Evolutionary conservation across 768 basidiomycete species (phyloP).

Genomic region (Saitozyma podzolica): DNA sequence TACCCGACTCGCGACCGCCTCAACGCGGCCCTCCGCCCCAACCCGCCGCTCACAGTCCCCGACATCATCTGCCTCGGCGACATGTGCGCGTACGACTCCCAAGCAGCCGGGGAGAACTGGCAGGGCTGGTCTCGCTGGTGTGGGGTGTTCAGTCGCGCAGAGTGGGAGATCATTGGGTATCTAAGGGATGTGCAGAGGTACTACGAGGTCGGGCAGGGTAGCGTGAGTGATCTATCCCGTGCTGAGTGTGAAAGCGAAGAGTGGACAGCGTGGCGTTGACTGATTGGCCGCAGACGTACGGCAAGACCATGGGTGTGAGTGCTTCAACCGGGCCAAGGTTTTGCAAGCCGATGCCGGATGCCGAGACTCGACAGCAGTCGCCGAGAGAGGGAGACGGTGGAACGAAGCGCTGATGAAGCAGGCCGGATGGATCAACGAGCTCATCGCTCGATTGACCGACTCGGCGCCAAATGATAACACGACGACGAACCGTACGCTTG

Average conservation of each 20-base stretch:
- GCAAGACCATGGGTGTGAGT: slow-evolving; percentile 38
- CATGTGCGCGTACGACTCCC: slow-evolving; percentile 72
- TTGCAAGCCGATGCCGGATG: slow-evolving; percentile 6
- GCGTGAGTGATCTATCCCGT: slow-evolving; percentile 23
- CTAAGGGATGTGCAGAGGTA: slow-evolving; percentile 73
- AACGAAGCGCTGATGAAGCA: slow-evolving; percentile 8
- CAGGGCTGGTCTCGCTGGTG: slow-evolving; percentile 66
- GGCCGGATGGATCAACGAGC: slow-evolving; percentile 84
- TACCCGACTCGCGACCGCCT: slow-evolving; percentile 22
- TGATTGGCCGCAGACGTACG: slow-evolving; percentile 21
- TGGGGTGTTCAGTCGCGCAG: slow-evolving; percentile 63
- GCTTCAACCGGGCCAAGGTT: no score
- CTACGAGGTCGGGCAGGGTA: slow-evolving; percentile 57
- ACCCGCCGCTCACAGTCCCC: slow-evolving; percentile 54
- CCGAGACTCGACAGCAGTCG: neutral
- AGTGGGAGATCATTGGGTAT: slow-evolving; percentile 71
- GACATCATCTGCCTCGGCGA: slow-evolving; percentile 67
- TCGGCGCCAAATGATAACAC: slow-evolving; percentile 67
- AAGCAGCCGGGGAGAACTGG: slow-evolving; percentile 58
- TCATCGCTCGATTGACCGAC: slow-evolving; percentile 75
- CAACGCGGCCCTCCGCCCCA: slow-evolving; percentile 30
- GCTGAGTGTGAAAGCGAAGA: neutral
- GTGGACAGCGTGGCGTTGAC: neutral
- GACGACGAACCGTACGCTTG: slow-evolving; percentile 74
- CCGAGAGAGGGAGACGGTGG: no score